Base-by-base conservation (phyloP, 768 basidiomycete genomes). In the Phlegmacium glaucopus region DNA sequence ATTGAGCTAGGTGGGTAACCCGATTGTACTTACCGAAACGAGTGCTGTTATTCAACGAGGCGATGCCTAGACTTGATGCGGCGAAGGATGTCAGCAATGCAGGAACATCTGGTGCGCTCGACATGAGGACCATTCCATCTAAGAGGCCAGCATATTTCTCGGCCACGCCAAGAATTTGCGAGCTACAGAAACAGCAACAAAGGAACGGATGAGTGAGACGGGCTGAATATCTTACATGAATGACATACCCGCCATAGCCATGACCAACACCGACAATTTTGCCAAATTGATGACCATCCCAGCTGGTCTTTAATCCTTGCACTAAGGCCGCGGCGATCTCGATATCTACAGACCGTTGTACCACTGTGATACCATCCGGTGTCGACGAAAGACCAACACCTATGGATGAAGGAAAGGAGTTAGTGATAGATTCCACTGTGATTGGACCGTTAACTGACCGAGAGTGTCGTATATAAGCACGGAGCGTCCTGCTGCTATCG, bases 211-310 rank as follows among this genome's bases (percentile, higher is more conserved):
- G 12, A 42, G 15, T 25, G 6, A 7, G 10, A 7, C 10, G 22
- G n/a, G 22, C 22, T 5, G 22, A 22, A 22, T 22, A 22, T 22
- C 22, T 22, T 22, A 32, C 30, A 8, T 11, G 26, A 12, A 35
- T 6, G 6, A 34, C 57, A 5, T 10, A 59, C 61, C 59, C 59
- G 39, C 61, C 59, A 40, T 51, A 59, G 10, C 59, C 61, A 39
- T 62, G 61, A 11, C 61, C 61, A 13, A 62, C 39, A 18, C 51
- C 59, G n/a, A 62, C 43, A 22, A 61, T 39, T 22, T 47, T 47
- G 22, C 29, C 44, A 40, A 55, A 55, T 4, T 16, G 9, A 13
- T 36, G 18, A 3, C 53, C 54, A n/a, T 43, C 25, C 11, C 22
- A 39, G 6, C 37, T 49, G 10, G 32, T 39, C 15, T 47, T 47